These are phyloP conservation scores for Juglanconis sp. DNA, from an alignment of 2,329 filamentous ascomycete genomes.

Conservation along the genomic window DNA sequence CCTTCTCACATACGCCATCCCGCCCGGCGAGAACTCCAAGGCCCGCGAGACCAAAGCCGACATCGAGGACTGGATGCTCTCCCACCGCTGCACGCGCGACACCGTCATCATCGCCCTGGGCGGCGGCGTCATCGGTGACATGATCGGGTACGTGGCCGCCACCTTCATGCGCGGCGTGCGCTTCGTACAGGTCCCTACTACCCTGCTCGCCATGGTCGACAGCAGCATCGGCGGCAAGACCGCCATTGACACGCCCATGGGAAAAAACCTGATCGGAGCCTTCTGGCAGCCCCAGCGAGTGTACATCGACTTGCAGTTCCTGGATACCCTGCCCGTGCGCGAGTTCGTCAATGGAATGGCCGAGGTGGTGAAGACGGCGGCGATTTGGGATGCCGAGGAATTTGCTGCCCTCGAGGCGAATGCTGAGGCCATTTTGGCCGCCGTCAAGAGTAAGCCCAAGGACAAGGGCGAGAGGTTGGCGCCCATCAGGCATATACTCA, in stretches of 20 bases:
- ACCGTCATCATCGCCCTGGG: slow-evolving; percentile 93
- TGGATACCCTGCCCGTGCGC: slow-evolving; percentile 83
- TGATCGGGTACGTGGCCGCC: slow-evolving; percentile 95
- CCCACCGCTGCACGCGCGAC: slow-evolving; percentile 88
- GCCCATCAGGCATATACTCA: slow-evolving; percentile 67
- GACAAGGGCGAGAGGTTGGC: slow-evolving; percentile 51
- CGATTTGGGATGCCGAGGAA: slow-evolving; percentile 88
- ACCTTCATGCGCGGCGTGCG: slow-evolving; percentile 98
- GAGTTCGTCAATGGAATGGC: slow-evolving; percentile 99
- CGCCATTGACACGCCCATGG: slow-evolving; percentile 91
- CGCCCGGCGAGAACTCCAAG: slow-evolving; percentile 92
- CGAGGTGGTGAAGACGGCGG: slow-evolving; percentile 95
- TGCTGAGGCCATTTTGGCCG: slow-evolving; percentile 70
- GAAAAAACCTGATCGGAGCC: slow-evolving; percentile 92
- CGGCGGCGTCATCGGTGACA: slow-evolving; percentile 94
- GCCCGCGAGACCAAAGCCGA: slow-evolving; percentile 89
- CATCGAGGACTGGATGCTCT: slow-evolving; percentile 96
- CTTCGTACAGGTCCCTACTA: slow-evolving; percentile 95
- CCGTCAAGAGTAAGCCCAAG: slow-evolving; percentile 61
- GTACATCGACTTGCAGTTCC: slow-evolving; percentile 89
- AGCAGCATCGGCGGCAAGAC: slow-evolving; percentile 98
- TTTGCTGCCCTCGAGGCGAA: slow-evolving; percentile 83
- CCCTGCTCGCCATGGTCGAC: slow-evolving; percentile 94
- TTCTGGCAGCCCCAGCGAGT: slow-evolving; percentile 96
- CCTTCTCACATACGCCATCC: slow-evolving; percentile 80